Percentiles rank a stretch among this genome's conserved stretches.
These are phyloP conservation scores for Butyriboletus appendiculatus DNA, from an alignment of 1,284 basidiomycete genomes.

Conservation along the genomic window DNA sequence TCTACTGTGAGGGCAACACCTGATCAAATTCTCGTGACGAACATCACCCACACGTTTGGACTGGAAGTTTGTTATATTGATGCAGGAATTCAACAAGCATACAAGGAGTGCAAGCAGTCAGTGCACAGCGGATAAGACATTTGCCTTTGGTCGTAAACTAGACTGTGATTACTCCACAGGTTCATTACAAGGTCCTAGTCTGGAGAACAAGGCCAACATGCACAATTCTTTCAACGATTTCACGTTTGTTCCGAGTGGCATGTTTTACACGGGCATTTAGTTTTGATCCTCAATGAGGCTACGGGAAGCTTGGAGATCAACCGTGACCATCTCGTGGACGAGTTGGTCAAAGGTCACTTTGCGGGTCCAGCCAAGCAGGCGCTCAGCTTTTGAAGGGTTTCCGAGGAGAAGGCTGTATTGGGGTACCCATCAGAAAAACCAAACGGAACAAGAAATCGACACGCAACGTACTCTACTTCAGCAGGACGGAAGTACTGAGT, in stretches of 20 bases:
- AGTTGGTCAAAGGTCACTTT: slow-evolving; percentile 77
- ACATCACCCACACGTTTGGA: not conserved
- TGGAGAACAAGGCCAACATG: not conserved
- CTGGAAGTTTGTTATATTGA: not conserved
- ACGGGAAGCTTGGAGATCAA: slow-evolving; percentile 69
- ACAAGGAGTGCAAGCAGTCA: not conserved
- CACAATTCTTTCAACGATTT: not conserved
- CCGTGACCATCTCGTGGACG: slow-evolving; percentile 86
- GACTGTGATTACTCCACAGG: not conserved
- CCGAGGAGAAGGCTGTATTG: slow-evolving; percentile 69
- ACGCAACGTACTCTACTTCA: slow-evolving; percentile 80
- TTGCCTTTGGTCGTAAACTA: slow-evolving; percentile 4
- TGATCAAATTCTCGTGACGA: not conserved
- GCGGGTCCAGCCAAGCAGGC: slow-evolving; percentile 83
- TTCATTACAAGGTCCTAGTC: slow-evolving; percentile 3
- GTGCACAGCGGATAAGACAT: not conserved
- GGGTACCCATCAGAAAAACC: slow-evolving; percentile 10
- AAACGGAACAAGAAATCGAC: slow-evolving; percentile 1
- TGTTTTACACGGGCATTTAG: slow-evolving; percentile 33
- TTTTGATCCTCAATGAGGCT: slow-evolving; percentile 82
- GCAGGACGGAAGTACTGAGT: slow-evolving; percentile 84
- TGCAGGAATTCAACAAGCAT: not conserved
- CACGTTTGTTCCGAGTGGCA: not conserved
- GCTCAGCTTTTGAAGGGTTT: slow-evolving; percentile 84
- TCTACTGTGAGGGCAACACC: not conserved